A percentile compares a stretch with the other conserved stretches of the same genome.
Conservation (phyloP, 202 grass and related monocot genomes). For the Schoenoplectus triqueter region DNA sequence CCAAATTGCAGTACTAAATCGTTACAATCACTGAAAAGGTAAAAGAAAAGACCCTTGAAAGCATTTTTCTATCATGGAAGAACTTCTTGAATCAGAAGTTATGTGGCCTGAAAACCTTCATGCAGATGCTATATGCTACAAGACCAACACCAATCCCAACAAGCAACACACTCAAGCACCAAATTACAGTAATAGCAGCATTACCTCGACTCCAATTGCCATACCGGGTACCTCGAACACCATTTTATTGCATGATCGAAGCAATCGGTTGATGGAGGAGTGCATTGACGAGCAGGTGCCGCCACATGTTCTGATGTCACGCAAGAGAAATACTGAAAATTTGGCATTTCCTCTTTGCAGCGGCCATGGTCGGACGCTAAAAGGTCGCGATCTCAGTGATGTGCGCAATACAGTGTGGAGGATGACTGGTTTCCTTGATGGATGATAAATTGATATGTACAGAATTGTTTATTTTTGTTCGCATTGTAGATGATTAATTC, state of each 20-base stretch:
- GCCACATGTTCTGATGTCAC: constrained; percentile 67
- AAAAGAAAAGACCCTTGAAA: neutral
- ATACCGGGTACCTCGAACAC: neutral
- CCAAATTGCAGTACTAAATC: neutral
- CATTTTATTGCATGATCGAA: neutral
- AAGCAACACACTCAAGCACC: constrained; percentile 14
- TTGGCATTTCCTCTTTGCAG: constrained; percentile 58
- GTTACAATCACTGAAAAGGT: constrained; percentile 7
- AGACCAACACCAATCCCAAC: neutral
- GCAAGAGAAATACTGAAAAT: constrained; percentile 42
- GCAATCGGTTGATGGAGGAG: neutral
- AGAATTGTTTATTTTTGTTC: neutral
- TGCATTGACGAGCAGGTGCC: constrained; percentile 48
- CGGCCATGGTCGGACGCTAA: constrained; percentile 84
- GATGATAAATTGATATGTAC: constrained; percentile 37
- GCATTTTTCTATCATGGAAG: constrained; percentile 30
- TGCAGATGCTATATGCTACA: constrained; percentile 9
- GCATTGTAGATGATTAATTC: neutral
- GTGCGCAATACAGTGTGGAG: constrained; percentile 67
- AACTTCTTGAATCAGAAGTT: constrained; percentile 63
- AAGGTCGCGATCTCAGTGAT: constrained; percentile 74
- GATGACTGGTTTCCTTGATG: constrained; percentile 93
- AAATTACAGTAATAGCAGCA: neutral
- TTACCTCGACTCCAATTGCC: neutral
- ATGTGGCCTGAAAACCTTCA: constrained; percentile 57